Evolutionary conservation across 176 grass and related monocot species (phyloP), one percentile per base, ranked within the genome.

Genomic region (Pontederia paniculata): DNA sequence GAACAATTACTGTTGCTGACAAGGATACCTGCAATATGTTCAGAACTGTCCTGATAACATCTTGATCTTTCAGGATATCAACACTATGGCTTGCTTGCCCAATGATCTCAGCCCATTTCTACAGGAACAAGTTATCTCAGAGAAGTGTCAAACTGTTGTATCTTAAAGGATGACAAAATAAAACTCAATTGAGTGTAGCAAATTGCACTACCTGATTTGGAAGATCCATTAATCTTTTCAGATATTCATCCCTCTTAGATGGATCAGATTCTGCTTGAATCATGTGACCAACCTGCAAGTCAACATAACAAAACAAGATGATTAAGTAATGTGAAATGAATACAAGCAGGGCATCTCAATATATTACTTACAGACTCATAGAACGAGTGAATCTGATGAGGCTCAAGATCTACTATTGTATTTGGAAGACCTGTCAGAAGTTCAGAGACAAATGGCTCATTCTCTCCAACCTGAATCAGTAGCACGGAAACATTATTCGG

Each of bases 51-150:
- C 94, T 80, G 67, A 98, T 98, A 61, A 93, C 81, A 82, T 98
- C 94, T 64, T 77, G 87, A 78, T 93, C 90, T 76, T 98, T 98
- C 63, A 98, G 74, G 42, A 98, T 74, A 77, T 91, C 94, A 84
- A 98, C 85, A 76, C 94, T 98, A 62, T 68, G 74, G 57, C 94
- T 84, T 48, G 94, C 94, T 67, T 93, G 94, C 49, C 94, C 94
- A 77, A 98, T 98, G 75, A 98, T 98, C 66, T 98, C 94, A 48
- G 87, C 80, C 94, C 94, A 98, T 91, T 98, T 98, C 94, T 98
- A 69, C 13, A 81, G 37, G 81, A 76, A 37, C 28, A 67, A 44
- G 21, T 52, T 22, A 73, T 64, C 25, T 31, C 22, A 25, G 8
- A 57, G 15, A 9, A 18, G 8, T 13, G 17, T 23, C 21, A 57